Evolutionary conservation across 2,329 filamentous ascomycete genomes (phyloP).

Genomic region (Ceratocystis eucalypticola): DNA sequence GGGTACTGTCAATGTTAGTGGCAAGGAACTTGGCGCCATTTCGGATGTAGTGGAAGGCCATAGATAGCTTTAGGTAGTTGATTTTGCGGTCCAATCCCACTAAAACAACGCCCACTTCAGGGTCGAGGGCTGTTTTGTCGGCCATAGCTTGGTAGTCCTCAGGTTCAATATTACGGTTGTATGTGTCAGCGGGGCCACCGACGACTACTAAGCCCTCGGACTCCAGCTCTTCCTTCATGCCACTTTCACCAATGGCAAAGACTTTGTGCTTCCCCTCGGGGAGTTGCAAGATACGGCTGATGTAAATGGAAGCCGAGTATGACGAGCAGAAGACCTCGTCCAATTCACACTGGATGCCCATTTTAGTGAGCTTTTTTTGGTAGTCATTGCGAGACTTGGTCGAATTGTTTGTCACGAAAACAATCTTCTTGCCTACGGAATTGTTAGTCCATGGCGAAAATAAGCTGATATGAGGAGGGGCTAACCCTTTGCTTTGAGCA

Average conservation of each 20-base stretch:
- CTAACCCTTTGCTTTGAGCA: conserved; percentile 67
- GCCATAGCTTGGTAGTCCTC: conserved; percentile 72
- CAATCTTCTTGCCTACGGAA: conserved; percentile 63
- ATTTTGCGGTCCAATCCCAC: conserved; percentile 86
- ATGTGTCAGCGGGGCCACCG: conserved; percentile 70
- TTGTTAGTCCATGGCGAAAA: not conserved
- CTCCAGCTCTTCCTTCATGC: conserved; percentile 77
- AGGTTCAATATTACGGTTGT: conserved; percentile 63
- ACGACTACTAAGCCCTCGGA: conserved; percentile 67
- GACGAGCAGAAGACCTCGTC: conserved; percentile 94
- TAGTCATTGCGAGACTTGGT: conserved; percentile 92
- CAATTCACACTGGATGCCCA: conserved; percentile 65
- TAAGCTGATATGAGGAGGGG: not conserved
- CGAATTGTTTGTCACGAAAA: conserved; percentile 98
- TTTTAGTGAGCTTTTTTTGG: conserved; percentile 69
- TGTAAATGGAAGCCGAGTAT: conserved; percentile 92
- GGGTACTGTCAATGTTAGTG: conserved; percentile 83
- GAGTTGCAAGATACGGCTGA: conserved; percentile 76
- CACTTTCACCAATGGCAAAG: conserved; percentile 80
- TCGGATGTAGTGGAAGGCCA: conserved; percentile 74
- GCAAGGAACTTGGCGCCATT: conserved; percentile 76
- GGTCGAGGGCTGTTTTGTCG: conserved; percentile 62
- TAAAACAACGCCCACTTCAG: conserved; percentile 79
- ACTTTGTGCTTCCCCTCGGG: conserved; percentile 76
- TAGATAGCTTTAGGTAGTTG: conserved; percentile 83